Percentiles rank a stretch among this genome's conserved stretches.
Evolutionary conservation across 139 green algal genomes (phyloP).

Genomic region (Chlorella sp.): DNA sequence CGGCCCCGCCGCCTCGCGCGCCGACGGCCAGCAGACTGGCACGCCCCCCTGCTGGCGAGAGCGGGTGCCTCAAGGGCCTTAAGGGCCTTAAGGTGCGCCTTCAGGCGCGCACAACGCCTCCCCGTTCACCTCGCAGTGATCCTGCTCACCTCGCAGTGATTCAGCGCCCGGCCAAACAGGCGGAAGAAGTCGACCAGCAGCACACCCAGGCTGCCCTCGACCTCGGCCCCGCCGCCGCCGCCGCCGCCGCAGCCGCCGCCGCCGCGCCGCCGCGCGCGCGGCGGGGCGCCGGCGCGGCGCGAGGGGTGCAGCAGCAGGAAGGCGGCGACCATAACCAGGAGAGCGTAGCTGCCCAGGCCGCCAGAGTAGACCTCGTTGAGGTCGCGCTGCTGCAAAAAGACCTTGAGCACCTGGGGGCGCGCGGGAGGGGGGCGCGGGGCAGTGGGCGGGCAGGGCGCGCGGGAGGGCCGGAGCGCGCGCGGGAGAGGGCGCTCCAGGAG

Average conservation of each 20-base stretch:
- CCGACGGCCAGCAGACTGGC: no score
- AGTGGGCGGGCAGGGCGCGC: no score
- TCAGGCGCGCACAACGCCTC: no score
- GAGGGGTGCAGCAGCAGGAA: conserved; percentile 84
- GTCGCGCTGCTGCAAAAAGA: conserved; percentile 92
- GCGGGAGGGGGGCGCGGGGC: no score
- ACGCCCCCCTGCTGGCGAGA: no score
- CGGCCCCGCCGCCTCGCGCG: no score
- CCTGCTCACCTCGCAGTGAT: conserved; percentile 56
- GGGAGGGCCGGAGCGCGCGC: no score
- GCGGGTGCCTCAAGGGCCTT: no score
- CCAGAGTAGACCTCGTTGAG: conserved; percentile 97
- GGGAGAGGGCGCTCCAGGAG: no score
- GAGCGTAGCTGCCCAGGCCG: conserved; percentile 91
- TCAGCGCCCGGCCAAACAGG: conserved; percentile 71
- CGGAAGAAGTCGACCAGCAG: conserved; percentile 95
- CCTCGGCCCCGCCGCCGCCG: not conserved
- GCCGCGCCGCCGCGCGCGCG: not conserved
- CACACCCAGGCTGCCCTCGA: conserved; percentile 82
- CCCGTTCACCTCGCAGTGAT: no score
- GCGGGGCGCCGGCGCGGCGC: conserved; percentile 15
- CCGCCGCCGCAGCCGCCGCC: conserved; percentile 2
- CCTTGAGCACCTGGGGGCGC: no score
- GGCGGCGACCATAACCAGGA: conserved; percentile 90
- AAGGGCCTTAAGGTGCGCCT: no score